Percentiles rank a stretch among this genome's conserved stretches.
Evolutionary conservation across 257 asterid genomes (phyloP).

Genomic region (Solanum chiquidenum): DNA sequence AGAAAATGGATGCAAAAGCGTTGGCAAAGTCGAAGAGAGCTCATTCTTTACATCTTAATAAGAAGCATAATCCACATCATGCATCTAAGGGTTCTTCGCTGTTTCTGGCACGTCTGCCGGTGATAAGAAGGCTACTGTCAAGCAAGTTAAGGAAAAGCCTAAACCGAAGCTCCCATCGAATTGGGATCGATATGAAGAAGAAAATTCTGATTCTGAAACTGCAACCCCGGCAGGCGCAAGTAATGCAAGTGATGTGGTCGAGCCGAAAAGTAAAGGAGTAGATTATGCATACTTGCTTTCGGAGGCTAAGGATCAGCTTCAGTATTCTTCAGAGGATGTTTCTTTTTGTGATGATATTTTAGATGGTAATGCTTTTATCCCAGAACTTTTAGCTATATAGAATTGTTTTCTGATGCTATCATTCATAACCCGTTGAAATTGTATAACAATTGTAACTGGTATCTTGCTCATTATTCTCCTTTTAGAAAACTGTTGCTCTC

Average conservation of each 20-base stretch:
- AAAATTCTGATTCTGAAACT: slow-evolving; percentile 28
- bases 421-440: not conserved
- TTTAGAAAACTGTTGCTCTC: not conserved
- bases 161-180: slow-evolving; percentile 52
- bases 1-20: slow-evolving; percentile 63
- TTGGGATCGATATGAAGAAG: slow-evolving; percentile 71
- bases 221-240: slow-evolving; percentile 17
- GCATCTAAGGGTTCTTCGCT: slow-evolving; percentile 30
- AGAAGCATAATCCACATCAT: slow-evolving; percentile 50
- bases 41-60: slow-evolving; percentile 60
- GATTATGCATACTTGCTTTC: slow-evolving; percentile 60
- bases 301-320: slow-evolving; percentile 72
- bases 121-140: slow-evolving; percentile 34
- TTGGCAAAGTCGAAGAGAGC: slow-evolving; percentile 96
- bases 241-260: slow-evolving; percentile 37
- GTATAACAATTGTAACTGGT: not conserved
- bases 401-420: not conserved
- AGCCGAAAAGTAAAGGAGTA: slow-evolving; percentile 76
- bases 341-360: slow-evolving; percentile 27
- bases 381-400: not conserved
- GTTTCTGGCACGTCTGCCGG: slow-evolving; percentile 19
- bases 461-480: not conserved
- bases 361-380: slow-evolving; percentile 31
- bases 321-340: slow-evolving; percentile 21
- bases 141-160: slow-evolving; percentile 34